Conservation (phyloP, 2,329 filamentous ascomycete genomes). For the Arthrinium puccinioides region DNA sequence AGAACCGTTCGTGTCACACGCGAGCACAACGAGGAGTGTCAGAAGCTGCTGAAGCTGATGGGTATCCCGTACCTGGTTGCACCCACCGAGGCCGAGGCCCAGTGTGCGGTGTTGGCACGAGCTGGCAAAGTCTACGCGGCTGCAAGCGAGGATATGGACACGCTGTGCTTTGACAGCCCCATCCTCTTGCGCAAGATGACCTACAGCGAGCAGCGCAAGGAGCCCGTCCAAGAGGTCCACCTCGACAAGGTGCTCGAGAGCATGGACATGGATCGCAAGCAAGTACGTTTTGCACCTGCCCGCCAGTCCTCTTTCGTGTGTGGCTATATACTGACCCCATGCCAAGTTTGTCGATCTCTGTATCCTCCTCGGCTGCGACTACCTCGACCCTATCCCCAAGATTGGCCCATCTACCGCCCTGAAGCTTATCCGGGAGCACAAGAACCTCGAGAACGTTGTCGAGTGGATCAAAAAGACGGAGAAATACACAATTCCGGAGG, state of each 20-base stretch:
- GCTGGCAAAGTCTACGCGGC: conserved; percentile 95
- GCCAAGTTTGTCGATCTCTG: conserved; percentile 90
- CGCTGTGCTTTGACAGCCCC: conserved; percentile 87
- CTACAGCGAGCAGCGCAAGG: conserved; percentile 94
- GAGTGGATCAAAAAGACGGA: conserved; percentile 70
- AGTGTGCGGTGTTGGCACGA: conserved; percentile 83
- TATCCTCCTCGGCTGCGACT: conserved; percentile 95
- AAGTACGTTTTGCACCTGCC: conserved; percentile 43
- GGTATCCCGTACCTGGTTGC: conserved; percentile 92
- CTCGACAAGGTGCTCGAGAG: conserved; percentile 82
- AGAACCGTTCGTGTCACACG: conserved; percentile 90
- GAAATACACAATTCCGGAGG: conserved; percentile 83
- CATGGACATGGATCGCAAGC: conserved; percentile 76
- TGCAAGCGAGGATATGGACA: conserved; percentile 98
- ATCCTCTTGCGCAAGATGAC: conserved; percentile 89
- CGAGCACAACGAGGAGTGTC: conserved; percentile 94
- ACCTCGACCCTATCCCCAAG: conserved; percentile 93
- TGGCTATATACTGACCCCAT: conserved; percentile 4
- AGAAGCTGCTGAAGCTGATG: conserved; percentile 86
- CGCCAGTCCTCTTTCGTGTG: background rate
- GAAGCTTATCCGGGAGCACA: conserved; percentile 90
- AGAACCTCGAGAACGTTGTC: conserved; percentile 78
- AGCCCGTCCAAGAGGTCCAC: conserved; percentile 93
- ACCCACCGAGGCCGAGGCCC: conserved; percentile 93
- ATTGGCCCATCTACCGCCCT: conserved; percentile 86